Evolutionary conservation across 805 yeast genomes (phyloP).

Genomic region (Candida anglica): DNA sequence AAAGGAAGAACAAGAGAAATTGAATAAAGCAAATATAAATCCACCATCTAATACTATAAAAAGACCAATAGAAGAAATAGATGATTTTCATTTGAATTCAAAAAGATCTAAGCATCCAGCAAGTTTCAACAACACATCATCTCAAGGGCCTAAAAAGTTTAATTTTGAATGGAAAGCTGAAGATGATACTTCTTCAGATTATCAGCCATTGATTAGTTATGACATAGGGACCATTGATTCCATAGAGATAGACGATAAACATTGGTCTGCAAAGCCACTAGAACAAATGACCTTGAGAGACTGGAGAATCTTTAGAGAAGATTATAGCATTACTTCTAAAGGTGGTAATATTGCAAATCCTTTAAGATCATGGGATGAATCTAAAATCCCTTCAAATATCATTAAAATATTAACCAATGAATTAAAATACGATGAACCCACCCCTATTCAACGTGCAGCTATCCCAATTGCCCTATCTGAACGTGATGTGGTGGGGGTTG

Average conservation of each 20-base stretch:
- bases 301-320: constrained; percentile 86
- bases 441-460: constrained; percentile 89
- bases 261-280: constrained; percentile 69
- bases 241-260: constrained; percentile 20
- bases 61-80: too few species aligned
- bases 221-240: constrained; percentile 9
- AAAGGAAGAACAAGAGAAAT: constrained; percentile 1
- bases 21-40: background rate
- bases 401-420: constrained; percentile 26
- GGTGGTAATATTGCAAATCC: constrained; percentile 50
- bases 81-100: too few species aligned
- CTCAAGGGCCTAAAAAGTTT: constrained; percentile 46
- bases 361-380: constrained; percentile 70
- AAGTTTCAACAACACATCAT: background rate
- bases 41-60: too few species aligned
- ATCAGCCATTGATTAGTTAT: constrained; percentile 36
- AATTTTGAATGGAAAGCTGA: constrained; percentile 64
- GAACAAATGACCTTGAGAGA: constrained; percentile 73
- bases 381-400: constrained; percentile 37
- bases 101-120: background rate
- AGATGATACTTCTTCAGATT: constrained; percentile 59
- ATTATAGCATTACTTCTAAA: constrained; percentile 60
- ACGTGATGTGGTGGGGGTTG: constrained; percentile 80
- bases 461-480: constrained; percentile 63
- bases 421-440: constrained; percentile 60